Evolutionary conservation across 2,329 filamentous ascomycete species (phyloP).

Genomic region (Periglandula ipomoeae): DNA sequence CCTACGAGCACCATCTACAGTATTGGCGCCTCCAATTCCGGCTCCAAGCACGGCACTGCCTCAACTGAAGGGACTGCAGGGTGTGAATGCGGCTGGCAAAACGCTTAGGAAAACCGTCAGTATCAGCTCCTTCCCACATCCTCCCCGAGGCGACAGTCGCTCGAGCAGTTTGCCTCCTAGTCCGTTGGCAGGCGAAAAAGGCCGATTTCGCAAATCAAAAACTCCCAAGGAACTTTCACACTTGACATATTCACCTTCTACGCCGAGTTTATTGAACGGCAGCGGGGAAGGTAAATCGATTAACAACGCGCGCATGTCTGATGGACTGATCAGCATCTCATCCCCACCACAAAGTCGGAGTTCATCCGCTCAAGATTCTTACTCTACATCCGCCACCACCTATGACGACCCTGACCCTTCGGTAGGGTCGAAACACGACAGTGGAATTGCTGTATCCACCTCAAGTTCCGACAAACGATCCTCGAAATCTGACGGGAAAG

Average conservation of each 20-base stretch:
- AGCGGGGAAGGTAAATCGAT: slow-evolving; percentile 70
- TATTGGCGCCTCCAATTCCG: slow-evolving; percentile 42
- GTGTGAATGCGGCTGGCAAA: slow-evolving; percentile 52
- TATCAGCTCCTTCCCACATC: slow-evolving; percentile 89
- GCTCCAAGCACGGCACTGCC: slow-evolving; percentile 45
- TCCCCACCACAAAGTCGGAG: slow-evolving; percentile 84
- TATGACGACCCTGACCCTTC: slow-evolving; percentile 70
- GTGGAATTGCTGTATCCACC: slow-evolving; percentile 17
- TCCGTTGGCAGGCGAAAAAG: slow-evolving; percentile 45
- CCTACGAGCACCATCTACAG: slow-evolving; percentile 49
- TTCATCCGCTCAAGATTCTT: slow-evolving; percentile 87
- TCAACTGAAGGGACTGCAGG: slow-evolving; percentile 45
- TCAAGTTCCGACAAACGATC: slow-evolving; percentile 33
- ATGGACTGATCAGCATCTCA: slow-evolving; percentile 65
- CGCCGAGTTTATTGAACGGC: slow-evolving; percentile 71
- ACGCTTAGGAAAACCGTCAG: slow-evolving; percentile 80
- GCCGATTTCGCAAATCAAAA: slow-evolving; percentile 43
- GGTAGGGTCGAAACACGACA: slow-evolving; percentile 22
- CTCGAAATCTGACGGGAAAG: slow-evolving; percentile 65
- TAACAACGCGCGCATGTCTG: slow-evolving; percentile 56
- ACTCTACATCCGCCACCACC: slow-evolving; percentile 81
- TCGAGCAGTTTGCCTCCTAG: slow-evolving; percentile 53
- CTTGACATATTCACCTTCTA: slow-evolving; percentile 37
- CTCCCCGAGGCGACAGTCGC: slow-evolving; percentile 58
- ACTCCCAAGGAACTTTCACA: slow-evolving; percentile 46